A percentile compares a stretch with the other conserved stretches of the same genome.
phyloP scores from a whole-genome alignment of 106 monocot species.

The Apostasia shenzhenica region DNA sequence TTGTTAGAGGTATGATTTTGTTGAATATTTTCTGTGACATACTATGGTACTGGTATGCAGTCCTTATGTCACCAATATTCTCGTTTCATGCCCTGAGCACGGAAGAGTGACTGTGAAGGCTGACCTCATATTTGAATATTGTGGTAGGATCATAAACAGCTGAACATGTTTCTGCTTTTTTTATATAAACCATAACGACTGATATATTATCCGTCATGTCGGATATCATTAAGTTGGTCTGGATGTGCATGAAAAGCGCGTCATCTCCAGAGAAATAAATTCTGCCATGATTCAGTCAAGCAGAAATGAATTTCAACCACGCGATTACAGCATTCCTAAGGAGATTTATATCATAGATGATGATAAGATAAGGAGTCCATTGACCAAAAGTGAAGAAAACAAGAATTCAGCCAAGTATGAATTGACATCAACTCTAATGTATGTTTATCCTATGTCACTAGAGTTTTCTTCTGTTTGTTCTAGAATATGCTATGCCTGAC shows the following conservation, averaged over 20 bases:
- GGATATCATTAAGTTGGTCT: conserved; percentile 58
- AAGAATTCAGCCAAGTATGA: conserved; percentile 9
- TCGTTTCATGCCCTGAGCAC: conserved; percentile 59
- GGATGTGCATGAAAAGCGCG: conserved; percentile 72
- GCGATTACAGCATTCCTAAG: conserved; percentile 32
- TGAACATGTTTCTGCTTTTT: not conserved
- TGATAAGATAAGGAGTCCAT: conserved; percentile 16
- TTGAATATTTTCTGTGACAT: too few species aligned
- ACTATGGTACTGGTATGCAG: conserved; percentile 27
- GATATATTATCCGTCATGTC: conserved; percentile 9
- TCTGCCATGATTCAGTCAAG: conserved; percentile 7
- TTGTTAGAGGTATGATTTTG: too few species aligned
- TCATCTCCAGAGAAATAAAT: conserved; percentile 32
- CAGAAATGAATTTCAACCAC: conserved; percentile 4
- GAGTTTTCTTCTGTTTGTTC: not conserved
- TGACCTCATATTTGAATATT: conserved; percentile 81
- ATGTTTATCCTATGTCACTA: conserved; percentile 16
- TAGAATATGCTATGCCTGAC: not conserved
- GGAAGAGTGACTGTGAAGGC: conserved; percentile 77
- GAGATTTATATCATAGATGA: conserved; percentile 55
- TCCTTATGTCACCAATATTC: conserved; percentile 51
- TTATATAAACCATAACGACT: not conserved
- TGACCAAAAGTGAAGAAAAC: conserved; percentile 13
- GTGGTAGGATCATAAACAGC: conserved; percentile 37
- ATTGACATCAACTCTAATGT: conserved; percentile 28